Evolutionary conservation across 495 filamentous ascomycete genomes (phyloP).

Genomic region (Tuber melanosporum): DNA sequence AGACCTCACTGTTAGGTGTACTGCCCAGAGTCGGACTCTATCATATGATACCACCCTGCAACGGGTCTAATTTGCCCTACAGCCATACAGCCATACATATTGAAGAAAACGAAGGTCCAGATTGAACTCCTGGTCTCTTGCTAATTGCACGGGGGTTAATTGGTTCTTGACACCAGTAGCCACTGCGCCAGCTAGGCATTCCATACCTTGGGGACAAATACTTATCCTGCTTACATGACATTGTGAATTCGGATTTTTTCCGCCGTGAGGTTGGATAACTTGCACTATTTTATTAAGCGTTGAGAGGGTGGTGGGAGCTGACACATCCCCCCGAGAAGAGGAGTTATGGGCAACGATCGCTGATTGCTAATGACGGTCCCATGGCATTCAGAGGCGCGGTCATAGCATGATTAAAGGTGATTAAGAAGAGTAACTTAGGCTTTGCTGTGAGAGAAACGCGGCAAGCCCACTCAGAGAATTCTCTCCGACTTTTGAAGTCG

Average conservation of each 20-base stretch:
- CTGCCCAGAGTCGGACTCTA: no score
- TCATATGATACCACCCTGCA: no score
- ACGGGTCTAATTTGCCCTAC: no score
- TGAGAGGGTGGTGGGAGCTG: neutral
- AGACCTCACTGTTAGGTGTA: no score
- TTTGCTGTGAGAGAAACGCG: neutral
- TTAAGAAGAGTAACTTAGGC: neutral
- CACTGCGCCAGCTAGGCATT: no score
- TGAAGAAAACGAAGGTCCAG: no score
- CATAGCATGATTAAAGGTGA: neutral
- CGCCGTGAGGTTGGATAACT: neutral
- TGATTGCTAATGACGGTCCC: neutral
- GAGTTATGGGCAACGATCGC: neutral
- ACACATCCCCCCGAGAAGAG: neutral
- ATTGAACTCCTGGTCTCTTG: no score
- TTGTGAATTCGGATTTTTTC: neutral
- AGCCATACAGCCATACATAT: no score
- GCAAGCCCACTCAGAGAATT: neutral
- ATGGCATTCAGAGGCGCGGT: neutral
- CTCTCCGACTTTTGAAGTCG: neutral
- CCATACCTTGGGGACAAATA: no score
- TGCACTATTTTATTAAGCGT: neutral
- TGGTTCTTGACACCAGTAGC: no score
- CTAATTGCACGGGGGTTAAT: no score
- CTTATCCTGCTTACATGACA: no score